Percentiles rank a stretch among this genome's conserved stretches.
Conservation (phyloP, 2,329 filamentous ascomycete genomes). For the Epichloe scottii region DNA sequence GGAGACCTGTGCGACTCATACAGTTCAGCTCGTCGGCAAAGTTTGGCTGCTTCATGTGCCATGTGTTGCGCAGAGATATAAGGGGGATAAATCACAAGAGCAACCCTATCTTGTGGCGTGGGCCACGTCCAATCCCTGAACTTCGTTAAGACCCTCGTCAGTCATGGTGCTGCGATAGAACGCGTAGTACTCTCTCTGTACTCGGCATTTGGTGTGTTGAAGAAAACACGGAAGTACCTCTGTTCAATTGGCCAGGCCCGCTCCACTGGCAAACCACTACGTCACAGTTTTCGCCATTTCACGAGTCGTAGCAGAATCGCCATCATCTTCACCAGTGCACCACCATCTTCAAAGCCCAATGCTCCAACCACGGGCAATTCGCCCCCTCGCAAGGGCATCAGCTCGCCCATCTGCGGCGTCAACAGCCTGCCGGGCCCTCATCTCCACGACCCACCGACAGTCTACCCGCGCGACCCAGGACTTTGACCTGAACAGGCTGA, state of each 20-base stretch:
- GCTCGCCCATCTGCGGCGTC: conserved; percentile 4
- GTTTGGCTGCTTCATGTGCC: no score
- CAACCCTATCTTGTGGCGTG: no score
- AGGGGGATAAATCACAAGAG: no score
- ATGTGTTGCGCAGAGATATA: no score
- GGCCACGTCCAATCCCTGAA: no score
- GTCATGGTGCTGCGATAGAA: no score
- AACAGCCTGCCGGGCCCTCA: conserved; percentile 16
- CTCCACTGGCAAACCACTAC: neutral
- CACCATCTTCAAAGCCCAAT: neutral
- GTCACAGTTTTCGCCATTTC: neutral
- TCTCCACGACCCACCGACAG: conserved; percentile 13
- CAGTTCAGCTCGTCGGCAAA: no score
- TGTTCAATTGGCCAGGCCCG: neutral
- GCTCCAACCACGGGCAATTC: conserved; percentile 3
- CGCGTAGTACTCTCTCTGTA: no score
- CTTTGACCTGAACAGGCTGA: conserved; percentile 37
- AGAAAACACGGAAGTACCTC: no score
- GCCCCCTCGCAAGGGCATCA: conserved; percentile 4
- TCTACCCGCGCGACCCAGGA: conserved; percentile 30
- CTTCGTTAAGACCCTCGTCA: no score
- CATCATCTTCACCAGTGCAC: neutral
- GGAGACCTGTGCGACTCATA: no score
- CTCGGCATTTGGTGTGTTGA: no score
- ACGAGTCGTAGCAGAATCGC: neutral